Conservation (phyloP, 1,139 yeast species). For the Magnusiomyces sp. region DNA sequence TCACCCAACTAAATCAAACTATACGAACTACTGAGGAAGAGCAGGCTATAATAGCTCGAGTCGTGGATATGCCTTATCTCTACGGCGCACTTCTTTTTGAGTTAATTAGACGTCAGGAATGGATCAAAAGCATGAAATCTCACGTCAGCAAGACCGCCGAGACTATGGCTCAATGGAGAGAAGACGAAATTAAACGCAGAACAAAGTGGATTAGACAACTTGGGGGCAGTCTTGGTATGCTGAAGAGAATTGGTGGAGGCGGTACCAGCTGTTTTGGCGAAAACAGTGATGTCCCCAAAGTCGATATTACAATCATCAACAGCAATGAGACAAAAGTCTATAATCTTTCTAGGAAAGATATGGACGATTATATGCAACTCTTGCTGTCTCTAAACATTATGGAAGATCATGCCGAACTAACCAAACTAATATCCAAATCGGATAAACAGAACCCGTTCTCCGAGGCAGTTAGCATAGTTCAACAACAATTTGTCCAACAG, state of each 20-base stretch:
- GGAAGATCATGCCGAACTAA: slow-evolving; percentile 11
- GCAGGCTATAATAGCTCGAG: slow-evolving; percentile 40
- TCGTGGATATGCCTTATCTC: slow-evolving; percentile 68
- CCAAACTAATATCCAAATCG: not conserved
- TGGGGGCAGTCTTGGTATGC: slow-evolving; percentile 28
- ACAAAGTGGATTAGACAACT: slow-evolving; percentile 58
- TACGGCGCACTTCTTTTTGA: slow-evolving; percentile 76
- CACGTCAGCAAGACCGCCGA: slow-evolving; percentile 48
- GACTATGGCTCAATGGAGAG: slow-evolving; percentile 48
- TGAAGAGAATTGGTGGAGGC: slow-evolving; percentile 11
- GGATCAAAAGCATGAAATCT: slow-evolving; percentile 51
- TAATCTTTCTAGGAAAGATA: slow-evolving; percentile 7
- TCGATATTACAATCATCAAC: slow-evolving; percentile 12
- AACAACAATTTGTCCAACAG: not conserved
- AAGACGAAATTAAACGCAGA: slow-evolving; percentile 51
- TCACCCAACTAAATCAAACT: slow-evolving; percentile 27
- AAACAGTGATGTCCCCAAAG: slow-evolving; percentile 7
- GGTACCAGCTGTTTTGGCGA: slow-evolving; percentile 1
- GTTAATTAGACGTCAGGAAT: slow-evolving; percentile 54
- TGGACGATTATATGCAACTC: slow-evolving; percentile 8
- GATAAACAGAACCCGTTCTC: slow-evolving; percentile 1
- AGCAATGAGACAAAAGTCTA: slow-evolving; percentile 5
- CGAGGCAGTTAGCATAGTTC: not conserved
- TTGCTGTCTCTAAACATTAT: slow-evolving; percentile 3
- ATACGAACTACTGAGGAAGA: slow-evolving; percentile 37